Evolutionary conservation across 2,329 filamentous ascomycete genomes (phyloP), one percentile per base, ranked within the genome.

Genomic region (Trichoderma arundinaceum): DNA sequence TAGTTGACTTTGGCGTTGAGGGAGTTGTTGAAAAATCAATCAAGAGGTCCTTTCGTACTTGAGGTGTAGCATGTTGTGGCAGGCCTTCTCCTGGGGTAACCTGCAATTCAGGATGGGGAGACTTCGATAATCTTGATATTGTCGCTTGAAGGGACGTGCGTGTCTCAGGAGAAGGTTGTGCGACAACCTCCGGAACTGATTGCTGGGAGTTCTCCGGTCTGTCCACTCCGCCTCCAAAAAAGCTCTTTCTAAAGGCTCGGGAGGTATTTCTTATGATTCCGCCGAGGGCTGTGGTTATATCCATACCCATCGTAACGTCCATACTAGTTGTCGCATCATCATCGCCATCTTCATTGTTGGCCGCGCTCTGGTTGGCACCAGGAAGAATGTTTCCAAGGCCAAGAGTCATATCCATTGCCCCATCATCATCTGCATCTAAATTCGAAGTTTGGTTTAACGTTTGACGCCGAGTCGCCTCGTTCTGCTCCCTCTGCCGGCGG

Each of bases 281-380:
- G 9, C 89, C 89, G 53, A 90, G 79, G 6, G 84, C 86, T 52
- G 81, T 81, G 1, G 89, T 91, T 74, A 91, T 86, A 52, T 91
- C 88, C 88, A 91, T 91, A 0, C 83, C 86, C 74, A 84, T 81
- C 1, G 85, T 88, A 8, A 22, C 51, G 38, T 53, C 51, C 32
- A 53, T 35, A 7, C 19, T 33, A 13, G 33, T 53, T 33, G 52
- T 64, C n/a, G 32, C 51, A 32, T 64, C 51, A 13, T 4, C 43
- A 33, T 49, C n/a, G 15, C 15, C 51, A 58, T 77, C 71, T 9
- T 72, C 68, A 17, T 65, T 62, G 15, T 62, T 35, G 28, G 17
- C 33, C 12, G 10, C 33, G 13, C 41, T 49, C 43, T 64, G 35
- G 9, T 19, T 5, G n/a, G 51, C 52, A 39, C 43, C 70, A 10